These are phyloP conservation scores for Hanseniaspora taiwanica DNA, from an alignment of 805 yeast genomes.

Conservation along the genomic window DNA sequence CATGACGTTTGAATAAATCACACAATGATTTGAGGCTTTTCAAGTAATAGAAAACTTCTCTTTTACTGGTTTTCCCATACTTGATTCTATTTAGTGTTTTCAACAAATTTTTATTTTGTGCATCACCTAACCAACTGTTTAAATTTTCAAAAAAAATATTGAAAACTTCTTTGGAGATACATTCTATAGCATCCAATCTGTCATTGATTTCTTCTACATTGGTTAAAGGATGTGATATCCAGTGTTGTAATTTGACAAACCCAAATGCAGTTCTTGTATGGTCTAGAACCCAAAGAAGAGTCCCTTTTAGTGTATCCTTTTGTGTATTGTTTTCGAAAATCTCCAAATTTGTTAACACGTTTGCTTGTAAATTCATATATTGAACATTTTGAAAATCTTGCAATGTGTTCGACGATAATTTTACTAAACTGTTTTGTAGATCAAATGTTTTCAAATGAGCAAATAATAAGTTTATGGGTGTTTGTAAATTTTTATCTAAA, in stretches of 20 bases:
- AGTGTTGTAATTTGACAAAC: slow-evolving; percentile 43
- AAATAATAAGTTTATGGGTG: slow-evolving; percentile 31
- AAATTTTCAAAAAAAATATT: slow-evolving; percentile 26
- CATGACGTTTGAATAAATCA: slow-evolving; percentile 20
- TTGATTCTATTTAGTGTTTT: slow-evolving; percentile 43
- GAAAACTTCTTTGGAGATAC: slow-evolving; percentile 27
- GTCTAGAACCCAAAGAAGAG: slow-evolving; percentile 67
- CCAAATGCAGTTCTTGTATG: slow-evolving; percentile 77
- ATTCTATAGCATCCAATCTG: slow-evolving; percentile 51
- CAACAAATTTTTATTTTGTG: slow-evolving; percentile 40
- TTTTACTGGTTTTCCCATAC: slow-evolving; percentile 44
- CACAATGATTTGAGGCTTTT: slow-evolving; percentile 29
- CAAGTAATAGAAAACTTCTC: slow-evolving; percentile 45
- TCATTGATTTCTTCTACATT: slow-evolving; percentile 38
- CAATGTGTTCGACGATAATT: neutral
- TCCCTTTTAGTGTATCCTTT: slow-evolving; percentile 38
- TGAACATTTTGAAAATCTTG: slow-evolving; percentile 22
- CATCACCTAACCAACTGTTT: slow-evolving; percentile 21
- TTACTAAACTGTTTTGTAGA: slow-evolving; percentile 6
- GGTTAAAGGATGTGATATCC: slow-evolving; percentile 67
- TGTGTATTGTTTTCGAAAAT: slow-evolving; percentile 57
- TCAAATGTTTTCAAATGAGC: slow-evolving; percentile 39
- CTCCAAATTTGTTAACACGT: slow-evolving; percentile 60
- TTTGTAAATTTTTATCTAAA: slow-evolving; percentile 8
- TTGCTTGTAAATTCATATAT: slow-evolving; percentile 46